Conservation (phyloP, 768 basidiomycete species). For the Boletus rex-veris region DNA sequence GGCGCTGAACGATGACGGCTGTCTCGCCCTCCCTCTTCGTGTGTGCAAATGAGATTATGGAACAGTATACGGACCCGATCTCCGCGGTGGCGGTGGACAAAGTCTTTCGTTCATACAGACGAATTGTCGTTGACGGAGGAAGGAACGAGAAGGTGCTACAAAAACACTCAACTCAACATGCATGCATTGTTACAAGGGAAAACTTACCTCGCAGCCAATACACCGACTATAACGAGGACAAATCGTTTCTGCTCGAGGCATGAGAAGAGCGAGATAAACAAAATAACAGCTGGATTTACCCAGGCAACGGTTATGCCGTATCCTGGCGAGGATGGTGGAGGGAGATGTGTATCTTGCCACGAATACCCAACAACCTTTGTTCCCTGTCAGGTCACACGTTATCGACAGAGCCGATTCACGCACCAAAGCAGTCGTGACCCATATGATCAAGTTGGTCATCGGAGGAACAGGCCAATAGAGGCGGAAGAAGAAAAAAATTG, state of each 20-base stretch:
- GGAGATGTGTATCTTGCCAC: constrained; percentile 56
- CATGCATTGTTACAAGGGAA: not conserved
- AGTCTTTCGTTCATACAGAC: constrained; percentile 65
- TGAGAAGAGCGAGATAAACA: not conserved
- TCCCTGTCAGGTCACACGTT: not conserved
- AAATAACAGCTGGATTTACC: constrained; percentile 39
- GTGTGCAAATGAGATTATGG: constrained; percentile 69
- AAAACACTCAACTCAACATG: too few relatives aligned
- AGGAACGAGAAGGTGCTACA: constrained; percentile 61
- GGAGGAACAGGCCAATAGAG: constrained; percentile 73
- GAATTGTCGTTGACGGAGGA: constrained; percentile 71
- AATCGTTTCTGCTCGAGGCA: constrained; percentile 50
- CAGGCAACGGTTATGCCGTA: constrained; percentile 71
- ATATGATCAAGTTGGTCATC: constrained; percentile 66
- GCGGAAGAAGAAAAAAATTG: constrained; percentile 67
- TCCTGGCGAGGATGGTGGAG: constrained; percentile 49
- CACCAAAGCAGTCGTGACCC: constrained; percentile 61
- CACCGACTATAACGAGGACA: constrained; percentile 65
- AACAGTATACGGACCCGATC: constrained; percentile 70
- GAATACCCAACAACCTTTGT: constrained; percentile 71
- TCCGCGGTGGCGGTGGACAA: constrained; percentile 67
- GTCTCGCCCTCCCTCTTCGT: constrained; percentile 48
- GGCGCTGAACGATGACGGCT: constrained; percentile 53
- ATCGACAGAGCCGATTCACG: constrained; percentile 9
- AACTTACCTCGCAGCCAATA: constrained; percentile 71